Evolutionary conservation across 2,329 filamentous ascomycete species (phyloP).

Genomic region (Alternaria sp.): DNA sequence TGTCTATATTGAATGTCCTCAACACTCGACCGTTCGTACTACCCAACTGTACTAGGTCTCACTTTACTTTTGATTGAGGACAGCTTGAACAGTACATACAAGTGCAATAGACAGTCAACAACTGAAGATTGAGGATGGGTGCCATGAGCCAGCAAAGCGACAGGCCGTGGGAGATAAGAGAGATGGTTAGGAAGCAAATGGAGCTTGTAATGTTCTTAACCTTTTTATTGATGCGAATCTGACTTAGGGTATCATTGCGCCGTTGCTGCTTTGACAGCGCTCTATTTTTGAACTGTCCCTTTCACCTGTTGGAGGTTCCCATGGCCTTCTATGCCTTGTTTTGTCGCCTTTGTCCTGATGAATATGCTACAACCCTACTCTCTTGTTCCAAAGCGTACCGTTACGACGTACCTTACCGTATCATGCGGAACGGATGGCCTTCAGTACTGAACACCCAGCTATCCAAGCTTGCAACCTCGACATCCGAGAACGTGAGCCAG

Average conservation of each 20-base stretch:
- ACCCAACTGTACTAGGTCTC: too few species aligned
- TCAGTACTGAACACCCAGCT: slow-evolving; percentile 57
- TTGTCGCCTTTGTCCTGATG: neutral
- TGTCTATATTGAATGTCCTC: neutral
- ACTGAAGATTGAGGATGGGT: too few species aligned
- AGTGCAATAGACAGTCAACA: too few species aligned
- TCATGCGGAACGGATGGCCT: slow-evolving; percentile 52
- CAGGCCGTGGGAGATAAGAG: neutral
- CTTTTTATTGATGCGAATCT: neutral
- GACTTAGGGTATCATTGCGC: neutral
- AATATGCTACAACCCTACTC: neutral
- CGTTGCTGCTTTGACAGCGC: neutral
- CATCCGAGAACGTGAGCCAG: slow-evolving; percentile 50
- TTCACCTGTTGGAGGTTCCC: neutral
- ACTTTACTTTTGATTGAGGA: neutral
- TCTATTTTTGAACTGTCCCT: neutral
- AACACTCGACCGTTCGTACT: too few species aligned
- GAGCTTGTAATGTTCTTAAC: neutral
- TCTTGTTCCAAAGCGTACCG: neutral
- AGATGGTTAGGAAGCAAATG: neutral
- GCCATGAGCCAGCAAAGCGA: neutral
- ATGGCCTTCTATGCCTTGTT: neutral
- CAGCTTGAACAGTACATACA: too few species aligned
- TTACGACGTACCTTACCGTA: slow-evolving; percentile 29
- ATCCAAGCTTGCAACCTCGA: slow-evolving; percentile 49